Percentiles rank a stretch among this genome's conserved stretches.
phyloP scores from a whole-genome alignment of 2,329 filamentous ascomycete genomes.

The Colletotrichum plurivorum region DNA sequence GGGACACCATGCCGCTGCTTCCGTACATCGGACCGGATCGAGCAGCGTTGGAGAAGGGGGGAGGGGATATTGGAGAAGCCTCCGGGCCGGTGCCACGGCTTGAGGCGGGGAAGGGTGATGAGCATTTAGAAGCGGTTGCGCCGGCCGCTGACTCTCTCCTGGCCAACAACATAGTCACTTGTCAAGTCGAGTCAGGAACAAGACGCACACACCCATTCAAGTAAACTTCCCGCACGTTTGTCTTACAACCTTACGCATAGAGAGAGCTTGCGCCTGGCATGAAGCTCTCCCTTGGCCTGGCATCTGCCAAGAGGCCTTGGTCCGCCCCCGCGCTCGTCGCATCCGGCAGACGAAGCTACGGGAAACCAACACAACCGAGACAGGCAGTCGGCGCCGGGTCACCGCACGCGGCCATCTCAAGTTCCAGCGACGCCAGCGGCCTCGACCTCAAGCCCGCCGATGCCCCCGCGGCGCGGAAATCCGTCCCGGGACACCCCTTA shows the following conservation, averaged over 20 bases:
- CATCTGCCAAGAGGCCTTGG: conserved; percentile 30
- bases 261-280: conserved; percentile 5
- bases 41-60: conserved; percentile 11
- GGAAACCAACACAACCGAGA: conserved; percentile 33
- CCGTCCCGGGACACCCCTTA: conserved; percentile 41
- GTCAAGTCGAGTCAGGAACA: background rate
- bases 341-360: conserved; percentile 30
- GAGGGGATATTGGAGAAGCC: conserved; percentile 2
- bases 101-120: conserved; percentile 14
- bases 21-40: conserved; percentile 32
- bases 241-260: background rate
- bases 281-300: conserved; percentile 21
- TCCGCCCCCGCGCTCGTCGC: background rate
- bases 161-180: background rate
- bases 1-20: conserved; percentile 33
- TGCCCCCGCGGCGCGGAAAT: background rate
- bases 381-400: conserved; percentile 25
- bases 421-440: conserved; percentile 2
- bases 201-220: background rate
- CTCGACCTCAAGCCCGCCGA: background rate
- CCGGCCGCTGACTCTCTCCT: background rate
- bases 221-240: background rate
- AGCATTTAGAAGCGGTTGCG: conserved; percentile 17
- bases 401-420: conserved; percentile 21
- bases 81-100: conserved; percentile 8